Evolutionary conservation across 139 green algal genomes (phyloP).

Genomic region (Ettlia oleoabundans): DNA sequence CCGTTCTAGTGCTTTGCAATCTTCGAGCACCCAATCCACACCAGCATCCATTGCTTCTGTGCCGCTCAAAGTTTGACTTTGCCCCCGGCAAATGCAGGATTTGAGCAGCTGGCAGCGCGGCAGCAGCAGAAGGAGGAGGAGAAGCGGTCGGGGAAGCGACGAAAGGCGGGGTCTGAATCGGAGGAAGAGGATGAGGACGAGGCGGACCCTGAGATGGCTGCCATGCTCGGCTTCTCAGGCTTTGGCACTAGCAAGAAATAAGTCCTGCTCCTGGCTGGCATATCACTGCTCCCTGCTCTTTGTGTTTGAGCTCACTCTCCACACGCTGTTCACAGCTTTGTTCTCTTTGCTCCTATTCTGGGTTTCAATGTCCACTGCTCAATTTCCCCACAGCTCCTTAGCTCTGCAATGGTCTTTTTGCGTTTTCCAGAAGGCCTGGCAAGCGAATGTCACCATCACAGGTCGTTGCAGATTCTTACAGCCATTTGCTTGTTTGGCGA

Average conservation of each 20-base stretch:
- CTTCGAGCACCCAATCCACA: too few species aligned
- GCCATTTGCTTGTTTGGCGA: too few species aligned
- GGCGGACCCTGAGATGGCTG: slow-evolving; percentile 85
- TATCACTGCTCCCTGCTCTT: too few species aligned
- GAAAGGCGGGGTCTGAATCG: slow-evolving; percentile 29
- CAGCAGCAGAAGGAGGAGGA: slow-evolving; percentile 62
- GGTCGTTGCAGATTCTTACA: too few species aligned
- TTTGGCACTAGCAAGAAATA: slow-evolving; percentile 76
- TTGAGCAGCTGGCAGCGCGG: slow-evolving; percentile 21
- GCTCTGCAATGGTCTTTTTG: too few species aligned
- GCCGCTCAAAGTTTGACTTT: not conserved
- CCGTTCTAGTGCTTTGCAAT: not conserved
- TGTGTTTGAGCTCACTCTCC: too few species aligned
- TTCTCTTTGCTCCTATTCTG: not conserved
- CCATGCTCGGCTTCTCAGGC: slow-evolving; percentile 94
- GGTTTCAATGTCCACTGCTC: too few species aligned
- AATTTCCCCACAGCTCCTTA: too few species aligned
- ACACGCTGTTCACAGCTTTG: not conserved
- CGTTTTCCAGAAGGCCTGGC: too few species aligned
- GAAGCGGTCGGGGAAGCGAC: slow-evolving; percentile 47
- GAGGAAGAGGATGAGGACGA: slow-evolving; percentile 65
- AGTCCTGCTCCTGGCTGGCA: not conserved
- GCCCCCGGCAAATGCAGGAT: not conserved
- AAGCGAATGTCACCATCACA: too few species aligned
- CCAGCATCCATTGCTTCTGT: not conserved